Evolutionary conservation across 108 stramenopile species (phyloP).

Genomic region (Pseudonitzschia multiseries): DNA sequence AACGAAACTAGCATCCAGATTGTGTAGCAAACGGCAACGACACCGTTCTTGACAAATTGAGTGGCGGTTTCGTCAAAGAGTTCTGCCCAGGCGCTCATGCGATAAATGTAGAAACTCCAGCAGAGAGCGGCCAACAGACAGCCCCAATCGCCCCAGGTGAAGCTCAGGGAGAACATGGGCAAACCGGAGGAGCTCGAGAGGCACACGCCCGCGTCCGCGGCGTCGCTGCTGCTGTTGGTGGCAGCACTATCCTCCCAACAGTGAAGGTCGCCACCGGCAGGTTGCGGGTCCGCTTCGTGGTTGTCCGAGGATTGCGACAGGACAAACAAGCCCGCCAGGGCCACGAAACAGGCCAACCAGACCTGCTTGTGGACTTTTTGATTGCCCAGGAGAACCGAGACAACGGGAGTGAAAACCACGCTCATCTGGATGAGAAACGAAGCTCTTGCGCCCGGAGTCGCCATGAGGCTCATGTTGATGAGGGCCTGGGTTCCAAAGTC

Average conservation of each 20-base stretch:
- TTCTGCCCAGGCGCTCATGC: slow-evolving; percentile 45
- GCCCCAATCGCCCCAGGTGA: slow-evolving; percentile 51
- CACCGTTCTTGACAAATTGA: slow-evolving; percentile 49
- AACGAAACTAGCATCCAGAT: slow-evolving; percentile 44
- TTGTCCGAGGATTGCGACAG: not conserved
- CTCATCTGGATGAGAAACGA: slow-evolving; percentile 65
- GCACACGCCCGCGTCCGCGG: not conserved
- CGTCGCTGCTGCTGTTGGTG: no score
- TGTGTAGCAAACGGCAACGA: slow-evolving; percentile 52
- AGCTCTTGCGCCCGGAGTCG: slow-evolving; percentile 58
- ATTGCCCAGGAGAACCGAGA: slow-evolving; percentile 29
- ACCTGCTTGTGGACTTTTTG: not conserved
- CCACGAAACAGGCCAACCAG: slow-evolving; percentile 55
- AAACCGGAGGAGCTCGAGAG: not conserved
- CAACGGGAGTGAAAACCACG: slow-evolving; percentile 62
- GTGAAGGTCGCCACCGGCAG: no score
- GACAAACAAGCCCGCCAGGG: slow-evolving; percentile 44
- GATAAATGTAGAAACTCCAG: slow-evolving; percentile 64
- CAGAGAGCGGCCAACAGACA: slow-evolving; percentile 54
- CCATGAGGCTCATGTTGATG: slow-evolving; percentile 50
- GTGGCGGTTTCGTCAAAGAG: slow-evolving; percentile 45
- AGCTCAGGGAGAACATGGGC: not conserved
- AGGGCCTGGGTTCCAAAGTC: slow-evolving; percentile 63
- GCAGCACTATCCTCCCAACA: no score
- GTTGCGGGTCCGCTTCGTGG: not conserved